phyloP scores from a whole-genome alignment of 331 rosid species.

The Stylosanthes scabra region DNA sequence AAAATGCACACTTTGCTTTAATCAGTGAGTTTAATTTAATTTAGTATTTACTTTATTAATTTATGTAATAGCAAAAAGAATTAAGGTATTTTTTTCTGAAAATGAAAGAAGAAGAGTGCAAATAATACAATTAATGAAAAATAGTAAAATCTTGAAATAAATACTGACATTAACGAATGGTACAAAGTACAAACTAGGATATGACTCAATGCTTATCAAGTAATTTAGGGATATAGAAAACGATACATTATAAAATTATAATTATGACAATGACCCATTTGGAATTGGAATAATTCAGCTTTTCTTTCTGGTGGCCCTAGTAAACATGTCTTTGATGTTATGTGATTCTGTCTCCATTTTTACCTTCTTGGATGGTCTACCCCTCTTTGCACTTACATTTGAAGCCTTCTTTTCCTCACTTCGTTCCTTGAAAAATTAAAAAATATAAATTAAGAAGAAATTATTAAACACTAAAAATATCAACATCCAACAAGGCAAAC shows the following conservation, averaged over 20 bases:
- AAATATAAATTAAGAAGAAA: too few species aligned
- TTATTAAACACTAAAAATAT: neutral
- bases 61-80: too few species aligned
- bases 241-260: neutral
- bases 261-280: constrained; percentile 23
- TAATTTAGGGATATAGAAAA: constrained; percentile 4
- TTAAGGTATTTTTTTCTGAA: too few species aligned
- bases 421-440: constrained; percentile 57
- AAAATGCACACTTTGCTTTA: too few species aligned
- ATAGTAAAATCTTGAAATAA: constrained; percentile 8
- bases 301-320: constrained; percentile 75
- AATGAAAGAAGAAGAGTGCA: too few species aligned
- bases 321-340: constrained; percentile 83
- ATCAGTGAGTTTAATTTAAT: too few species aligned
- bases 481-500: constrained; percentile 22
- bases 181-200: constrained; percentile 38
- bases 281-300: constrained; percentile 44
- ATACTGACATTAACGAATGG: neutral
- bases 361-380: constrained; percentile 70
- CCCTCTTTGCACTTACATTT: constrained; percentile 51
- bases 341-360: constrained; percentile 80
- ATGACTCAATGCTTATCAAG: constrained; percentile 48
- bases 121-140: neutral
- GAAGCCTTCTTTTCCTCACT: constrained; percentile 46
- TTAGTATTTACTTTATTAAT: too few species aligned